phyloP scores from a whole-genome alignment of 2,329 filamentous ascomycete genomes.

The Rutstroemia sp. region DNA sequence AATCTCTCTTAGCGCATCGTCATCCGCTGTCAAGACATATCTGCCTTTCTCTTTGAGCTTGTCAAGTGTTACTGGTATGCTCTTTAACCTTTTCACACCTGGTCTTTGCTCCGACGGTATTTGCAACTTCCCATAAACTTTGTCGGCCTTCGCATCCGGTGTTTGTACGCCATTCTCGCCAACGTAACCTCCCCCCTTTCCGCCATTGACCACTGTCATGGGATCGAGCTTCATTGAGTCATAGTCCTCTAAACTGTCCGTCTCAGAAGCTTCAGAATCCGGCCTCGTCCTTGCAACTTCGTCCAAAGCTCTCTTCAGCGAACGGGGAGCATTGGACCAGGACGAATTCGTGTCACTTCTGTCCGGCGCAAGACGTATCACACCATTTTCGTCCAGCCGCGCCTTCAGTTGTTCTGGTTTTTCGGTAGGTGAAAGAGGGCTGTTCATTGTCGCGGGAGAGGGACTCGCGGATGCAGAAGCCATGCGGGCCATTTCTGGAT shows the following conservation, averaged over 20 bases:
- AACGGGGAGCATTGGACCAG: conserved; percentile 16
- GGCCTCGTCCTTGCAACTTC: conserved; percentile 6
- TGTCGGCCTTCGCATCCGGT: conserved; percentile 9
- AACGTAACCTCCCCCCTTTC: conserved; percentile 30
- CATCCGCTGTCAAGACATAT: conserved; percentile 26
- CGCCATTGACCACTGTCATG: conserved; percentile 24
- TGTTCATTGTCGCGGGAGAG: neutral
- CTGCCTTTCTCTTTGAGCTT: conserved; percentile 23
- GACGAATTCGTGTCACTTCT: conserved; percentile 2
- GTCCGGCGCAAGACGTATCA: conserved; percentile 16
- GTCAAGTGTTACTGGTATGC: conserved; percentile 25
- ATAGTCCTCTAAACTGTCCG: conserved; percentile 27
- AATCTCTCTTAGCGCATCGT: conserved; percentile 23
- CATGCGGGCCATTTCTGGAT: conserved; percentile 9
- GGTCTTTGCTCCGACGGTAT: conserved; percentile 2
- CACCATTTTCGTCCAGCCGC: conserved; percentile 18
- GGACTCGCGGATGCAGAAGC: conserved; percentile 4
- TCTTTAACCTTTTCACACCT: conserved; percentile 17
- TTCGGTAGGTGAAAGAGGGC: conserved; percentile 13
- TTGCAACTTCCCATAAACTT: conserved; percentile 19
- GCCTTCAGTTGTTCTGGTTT: conserved; percentile 15
- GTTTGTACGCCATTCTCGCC: conserved; percentile 12
- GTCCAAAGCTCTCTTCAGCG: conserved; percentile 23
- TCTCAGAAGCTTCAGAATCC: conserved; percentile 18
- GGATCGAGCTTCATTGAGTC: conserved; percentile 25